Percentiles rank a stretch among this genome's conserved stretches.
Evolutionary conservation across 2,329 filamentous ascomycete species (phyloP).

Genomic region (Chaetomiaceae sp.): DNA sequence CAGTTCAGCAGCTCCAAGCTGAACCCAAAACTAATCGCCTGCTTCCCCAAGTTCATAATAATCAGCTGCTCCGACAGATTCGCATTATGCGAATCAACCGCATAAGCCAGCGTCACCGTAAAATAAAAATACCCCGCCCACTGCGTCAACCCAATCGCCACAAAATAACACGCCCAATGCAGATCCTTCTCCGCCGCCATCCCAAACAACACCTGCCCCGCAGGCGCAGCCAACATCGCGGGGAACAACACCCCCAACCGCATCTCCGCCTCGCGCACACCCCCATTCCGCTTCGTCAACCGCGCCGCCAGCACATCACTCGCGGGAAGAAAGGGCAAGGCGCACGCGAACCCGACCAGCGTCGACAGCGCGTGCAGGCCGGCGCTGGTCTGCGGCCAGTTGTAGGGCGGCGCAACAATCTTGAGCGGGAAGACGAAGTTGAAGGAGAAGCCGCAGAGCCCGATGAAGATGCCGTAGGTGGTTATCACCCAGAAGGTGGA

Average conservation of each 20-base stretch:
- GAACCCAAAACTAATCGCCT: constrained; percentile 51
- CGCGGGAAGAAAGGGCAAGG: constrained; percentile 40
- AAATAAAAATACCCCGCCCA: constrained; percentile 52
- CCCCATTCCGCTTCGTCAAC: constrained; percentile 40
- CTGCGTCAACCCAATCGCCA: constrained; percentile 44
- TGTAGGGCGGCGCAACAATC: constrained; percentile 41
- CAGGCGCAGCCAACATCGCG: constrained; percentile 36
- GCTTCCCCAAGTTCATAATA: constrained; percentile 54
- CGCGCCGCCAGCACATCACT: constrained; percentile 41
- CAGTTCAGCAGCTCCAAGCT: constrained; percentile 47
- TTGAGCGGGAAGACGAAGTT: constrained; percentile 47
- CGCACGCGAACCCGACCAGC: constrained; percentile 34
- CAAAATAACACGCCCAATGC: constrained; percentile 45
- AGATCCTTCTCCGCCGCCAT: constrained; percentile 35
- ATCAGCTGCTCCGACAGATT: constrained; percentile 61
- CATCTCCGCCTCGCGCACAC: constrained; percentile 47
- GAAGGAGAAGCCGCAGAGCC: constrained; percentile 45
- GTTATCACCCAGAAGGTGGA: constrained; percentile 46
- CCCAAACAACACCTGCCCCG: constrained; percentile 41
- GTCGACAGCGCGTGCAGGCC: constrained; percentile 42
- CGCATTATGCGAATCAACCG: constrained; percentile 53
- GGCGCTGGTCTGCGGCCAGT: constrained; percentile 41
- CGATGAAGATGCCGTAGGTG: constrained; percentile 45
- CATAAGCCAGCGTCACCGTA: constrained; percentile 55
- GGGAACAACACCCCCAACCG: constrained; percentile 37